Evolutionary conservation across 768 basidiomycete species (phyloP).

Genomic region (Grammothele lineata): DNA sequence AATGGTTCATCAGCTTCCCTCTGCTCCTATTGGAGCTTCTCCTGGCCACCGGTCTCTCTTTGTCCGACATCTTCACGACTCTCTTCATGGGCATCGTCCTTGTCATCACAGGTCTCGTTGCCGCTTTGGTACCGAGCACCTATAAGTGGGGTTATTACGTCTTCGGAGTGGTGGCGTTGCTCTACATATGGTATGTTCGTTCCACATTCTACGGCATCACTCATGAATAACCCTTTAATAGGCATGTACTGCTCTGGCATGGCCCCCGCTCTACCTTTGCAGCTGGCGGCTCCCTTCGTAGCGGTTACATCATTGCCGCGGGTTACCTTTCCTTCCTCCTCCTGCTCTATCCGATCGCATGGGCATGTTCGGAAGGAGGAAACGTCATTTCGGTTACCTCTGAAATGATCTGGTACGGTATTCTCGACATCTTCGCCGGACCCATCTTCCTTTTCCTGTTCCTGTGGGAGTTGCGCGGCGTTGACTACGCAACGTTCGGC

Average conservation of each 20-base stretch:
- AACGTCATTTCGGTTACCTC: conserved; percentile 45
- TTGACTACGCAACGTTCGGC: conserved; percentile 26
- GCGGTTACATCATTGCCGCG: conserved; percentile 32
- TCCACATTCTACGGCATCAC: background rate
- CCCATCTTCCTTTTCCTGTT: conserved; percentile 34
- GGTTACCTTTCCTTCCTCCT: conserved; percentile 49
- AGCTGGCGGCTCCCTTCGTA: conserved; percentile 19
- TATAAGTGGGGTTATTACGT: conserved; percentile 52
- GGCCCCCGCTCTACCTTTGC: conserved; percentile 25
- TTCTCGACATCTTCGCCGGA: conserved; percentile 37
- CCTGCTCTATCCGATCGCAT: conserved; percentile 54
- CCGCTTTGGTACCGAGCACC: conserved; percentile 40
- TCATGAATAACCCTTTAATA: conserved; percentile 1
- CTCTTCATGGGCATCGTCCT: conserved; percentile 43
- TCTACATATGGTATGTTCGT: conserved; percentile 34
- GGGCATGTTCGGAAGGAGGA: conserved; percentile 51
- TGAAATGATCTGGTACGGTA: conserved; percentile 55
- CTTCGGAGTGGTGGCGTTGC: conserved; percentile 41
- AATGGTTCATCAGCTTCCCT: conserved; percentile 53
- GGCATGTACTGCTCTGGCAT: conserved; percentile 28
- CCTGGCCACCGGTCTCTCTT: conserved; percentile 41
- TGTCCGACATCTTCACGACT: conserved; percentile 41
- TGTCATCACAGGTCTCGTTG: conserved; percentile 42
- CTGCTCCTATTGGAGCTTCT: conserved; percentile 42
- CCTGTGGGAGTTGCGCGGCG: conserved; percentile 22